Evolutionary conservation across 805 yeast genomes (phyloP).

Genomic region (Suhomyces faveliae): DNA sequence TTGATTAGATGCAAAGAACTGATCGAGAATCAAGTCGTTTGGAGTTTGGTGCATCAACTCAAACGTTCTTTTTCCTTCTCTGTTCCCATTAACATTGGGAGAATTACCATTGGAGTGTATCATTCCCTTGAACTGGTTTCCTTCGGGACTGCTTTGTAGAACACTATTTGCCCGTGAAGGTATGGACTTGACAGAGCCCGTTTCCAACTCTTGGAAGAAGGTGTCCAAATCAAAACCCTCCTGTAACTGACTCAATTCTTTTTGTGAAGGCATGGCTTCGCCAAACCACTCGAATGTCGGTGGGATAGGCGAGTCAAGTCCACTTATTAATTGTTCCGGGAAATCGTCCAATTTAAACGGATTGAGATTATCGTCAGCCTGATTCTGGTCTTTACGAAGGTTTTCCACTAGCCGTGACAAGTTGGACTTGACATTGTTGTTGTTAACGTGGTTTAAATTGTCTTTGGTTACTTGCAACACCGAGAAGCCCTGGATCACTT

Average conservation of each 20-base stretch:
- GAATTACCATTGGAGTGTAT: slow-evolving; percentile 14
- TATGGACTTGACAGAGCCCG: slow-evolving; percentile 19
- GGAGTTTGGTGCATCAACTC: slow-evolving; percentile 65
- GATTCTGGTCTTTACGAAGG: slow-evolving; percentile 13
- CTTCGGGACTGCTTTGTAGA: slow-evolving; percentile 2
- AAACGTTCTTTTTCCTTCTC: slow-evolving; percentile 55
- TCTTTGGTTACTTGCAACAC: slow-evolving; percentile 7
- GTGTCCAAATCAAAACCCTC: slow-evolving; percentile 31
- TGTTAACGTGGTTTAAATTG: slow-evolving; percentile 7
- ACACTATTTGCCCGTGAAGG: not conserved
- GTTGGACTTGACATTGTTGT: slow-evolving; percentile 37
- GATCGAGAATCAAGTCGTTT: slow-evolving; percentile 68
- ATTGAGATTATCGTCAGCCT: slow-evolving; percentile 4
- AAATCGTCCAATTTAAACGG: slow-evolving; percentile 5
- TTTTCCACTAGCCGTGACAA: slow-evolving; percentile 38
- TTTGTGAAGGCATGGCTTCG: slow-evolving; percentile 13
- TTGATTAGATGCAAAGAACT: slow-evolving; percentile 42
- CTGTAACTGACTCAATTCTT: not conserved
- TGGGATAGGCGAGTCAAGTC: not conserved
- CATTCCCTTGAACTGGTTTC: not conserved
- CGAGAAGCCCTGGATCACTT: slow-evolving; percentile 22
- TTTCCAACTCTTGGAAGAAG: slow-evolving; percentile 50
- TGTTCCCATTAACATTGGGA: slow-evolving; percentile 15
- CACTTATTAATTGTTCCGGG: too few relatives aligned
- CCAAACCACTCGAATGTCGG: slow-evolving; percentile 34